Evolutionary conservation across 2,329 filamentous ascomycete genomes (phyloP).

Genomic region (Phyllosticta citribraziliensis): DNA sequence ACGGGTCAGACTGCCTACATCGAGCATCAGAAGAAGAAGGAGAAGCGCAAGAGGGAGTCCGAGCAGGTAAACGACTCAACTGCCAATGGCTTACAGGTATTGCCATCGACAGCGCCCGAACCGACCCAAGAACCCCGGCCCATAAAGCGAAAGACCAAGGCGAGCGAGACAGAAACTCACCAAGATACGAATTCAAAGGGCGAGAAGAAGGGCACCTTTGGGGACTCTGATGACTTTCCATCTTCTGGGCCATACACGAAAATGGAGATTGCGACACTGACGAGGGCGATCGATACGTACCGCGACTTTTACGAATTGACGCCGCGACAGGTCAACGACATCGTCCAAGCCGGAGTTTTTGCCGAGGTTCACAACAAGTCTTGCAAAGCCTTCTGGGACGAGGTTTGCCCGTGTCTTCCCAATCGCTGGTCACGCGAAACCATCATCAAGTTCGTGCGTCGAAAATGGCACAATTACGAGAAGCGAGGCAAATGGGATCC

Average conservation of each 20-base stretch:
- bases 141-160: conserved; percentile 5
- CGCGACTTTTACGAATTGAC: conserved; percentile 15
- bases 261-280: conserved; percentile 13
- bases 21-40: conserved; percentile 7
- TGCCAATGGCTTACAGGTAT: neutral
- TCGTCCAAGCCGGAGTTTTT: conserved; percentile 13
- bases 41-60: conserved; percentile 5
- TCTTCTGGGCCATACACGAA: conserved; percentile 13
- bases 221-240: conserved; percentile 1
- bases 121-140: neutral
- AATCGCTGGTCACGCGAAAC: conserved; percentile 21
- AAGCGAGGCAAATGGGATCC: conserved; percentile 49
- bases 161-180: neutral
- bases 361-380: conserved; percentile 7
- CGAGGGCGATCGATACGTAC: conserved; percentile 15
- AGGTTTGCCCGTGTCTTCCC: conserved; percentile 22
- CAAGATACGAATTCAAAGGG: neutral
- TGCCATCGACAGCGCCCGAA: neutral
- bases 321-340: conserved; percentile 14
- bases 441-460: conserved; percentile 40
- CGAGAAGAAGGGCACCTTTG: neutral
- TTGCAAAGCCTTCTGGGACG: conserved; percentile 21
- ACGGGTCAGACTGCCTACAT: conserved; percentile 2
- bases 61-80: neutral
- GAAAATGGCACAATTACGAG: conserved; percentile 56